Evolutionary conservation across 164 flowering plant species (phyloP).

Genomic region (Aristolochia californica): DNA sequence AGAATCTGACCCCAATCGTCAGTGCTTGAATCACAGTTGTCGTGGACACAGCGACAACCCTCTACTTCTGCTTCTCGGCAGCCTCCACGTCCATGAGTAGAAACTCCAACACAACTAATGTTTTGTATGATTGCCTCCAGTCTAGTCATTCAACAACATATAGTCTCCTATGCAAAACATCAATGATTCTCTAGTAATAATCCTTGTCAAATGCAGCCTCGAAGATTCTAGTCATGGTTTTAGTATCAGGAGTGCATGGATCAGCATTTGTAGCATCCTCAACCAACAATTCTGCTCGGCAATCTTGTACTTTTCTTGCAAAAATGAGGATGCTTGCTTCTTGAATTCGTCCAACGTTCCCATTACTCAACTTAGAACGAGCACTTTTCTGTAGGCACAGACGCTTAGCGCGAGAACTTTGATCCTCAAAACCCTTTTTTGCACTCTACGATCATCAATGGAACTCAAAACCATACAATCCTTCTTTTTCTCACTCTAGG

Average conservation of each 20-base stretch:
- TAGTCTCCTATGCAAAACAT: conserved; percentile 46
- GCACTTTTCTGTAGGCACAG: too few species aligned
- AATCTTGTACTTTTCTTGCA: conserved; percentile 42
- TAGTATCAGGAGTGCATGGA: conserved; percentile 51
- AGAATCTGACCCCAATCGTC: too few species aligned
- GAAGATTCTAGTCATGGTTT: conserved; percentile 47
- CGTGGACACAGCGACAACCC: too few species aligned
- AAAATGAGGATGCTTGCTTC: conserved; percentile 43
- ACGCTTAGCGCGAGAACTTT: too few species aligned
- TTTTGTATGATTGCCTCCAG: conserved; percentile 58
- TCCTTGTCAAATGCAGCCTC: conserved; percentile 41
- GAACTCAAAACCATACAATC: too few species aligned
- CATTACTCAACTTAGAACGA: conserved; percentile 21
- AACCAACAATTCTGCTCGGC: conserved; percentile 49
- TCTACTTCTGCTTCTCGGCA: conserved; percentile 32
- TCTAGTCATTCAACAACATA: conserved; percentile 34
- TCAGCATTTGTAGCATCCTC: conserved; percentile 49
- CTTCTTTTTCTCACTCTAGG: too few species aligned
- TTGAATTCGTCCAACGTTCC: conserved; percentile 36
- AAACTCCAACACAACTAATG: conserved; percentile 48
- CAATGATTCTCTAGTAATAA: conserved; percentile 63
- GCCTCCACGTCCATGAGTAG: conserved; percentile 55
- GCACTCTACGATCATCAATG: too few species aligned
- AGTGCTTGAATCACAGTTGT: too few species aligned
- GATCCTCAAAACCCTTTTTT: too few species aligned